Conservation (phyloP, 2,329 filamentous ascomycete genomes). For the Ascochyta clinopodiicola region DNA sequence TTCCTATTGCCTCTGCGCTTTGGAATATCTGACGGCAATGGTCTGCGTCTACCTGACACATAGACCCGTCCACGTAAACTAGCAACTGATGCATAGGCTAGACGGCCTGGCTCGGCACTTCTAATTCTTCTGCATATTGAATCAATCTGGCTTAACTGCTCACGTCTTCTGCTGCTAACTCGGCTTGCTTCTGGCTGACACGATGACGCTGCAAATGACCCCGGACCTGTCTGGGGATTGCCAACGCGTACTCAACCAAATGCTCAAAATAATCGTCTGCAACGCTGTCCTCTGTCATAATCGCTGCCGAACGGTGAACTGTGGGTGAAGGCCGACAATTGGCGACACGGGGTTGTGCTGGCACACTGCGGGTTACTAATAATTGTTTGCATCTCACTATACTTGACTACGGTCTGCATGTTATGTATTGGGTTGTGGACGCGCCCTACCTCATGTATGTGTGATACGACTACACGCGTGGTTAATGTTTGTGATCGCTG, state of each 20-base stretch:
- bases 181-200: neutral
- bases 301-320: too few species aligned
- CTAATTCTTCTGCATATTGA: constrained; percentile 1
- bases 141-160: constrained; percentile 3
- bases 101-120: neutral
- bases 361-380: too few species aligned
- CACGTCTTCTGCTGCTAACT: neutral
- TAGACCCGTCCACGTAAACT: neutral
- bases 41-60: constrained; percentile 8
- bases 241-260: constrained; percentile 12
- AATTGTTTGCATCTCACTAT: too few species aligned
- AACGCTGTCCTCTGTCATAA: neutral
- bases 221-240: constrained; percentile 7
- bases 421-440: too few species aligned
- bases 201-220: constrained; percentile 10
- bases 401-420: too few species aligned
- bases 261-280: constrained; percentile 15
- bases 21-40: constrained; percentile 4
- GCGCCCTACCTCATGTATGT: too few species aligned
- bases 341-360: too few species aligned
- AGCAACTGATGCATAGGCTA: neutral
- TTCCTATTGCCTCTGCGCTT: neutral
- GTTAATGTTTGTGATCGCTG: neutral
- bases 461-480: too few species aligned
- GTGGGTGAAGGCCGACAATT: too few species aligned